Base-by-base conservation (phyloP, 2,329 filamentous ascomycete species). In the Ampelomyces quisqualis region DNA sequence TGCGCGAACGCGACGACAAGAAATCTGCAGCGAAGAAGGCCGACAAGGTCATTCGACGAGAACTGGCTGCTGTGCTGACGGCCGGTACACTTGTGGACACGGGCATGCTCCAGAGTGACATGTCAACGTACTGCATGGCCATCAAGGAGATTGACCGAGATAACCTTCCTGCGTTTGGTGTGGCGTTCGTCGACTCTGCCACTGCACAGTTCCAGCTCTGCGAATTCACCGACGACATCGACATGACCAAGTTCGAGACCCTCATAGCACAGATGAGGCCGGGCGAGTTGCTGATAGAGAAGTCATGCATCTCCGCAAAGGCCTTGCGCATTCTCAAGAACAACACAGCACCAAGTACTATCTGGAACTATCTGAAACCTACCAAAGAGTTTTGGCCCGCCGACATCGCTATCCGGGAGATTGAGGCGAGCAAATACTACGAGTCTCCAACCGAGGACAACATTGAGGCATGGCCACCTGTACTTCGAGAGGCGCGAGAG, bases 241-340 rank as follows among this genome's bases (percentile, higher is more conserved):
- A 97, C 58, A 79, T 96, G 70, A 98, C 93, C 43, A 95, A 90
- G 62, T 97, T 98, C 55, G 93, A 98, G 73, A 98, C 93, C 0
- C 86, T 98, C 49, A 84, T 98, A 24, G 93, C 93, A 11, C 93
- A 98, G 67, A 95, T 84, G 11, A 81, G 86, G 14, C 93, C 93
- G 0, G 85, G 88, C 34, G 93, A 98, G 68, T 72, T 98, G 30
- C 73, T 98, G 0, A 73, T 98, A 0, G 93, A 98, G 65, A 97
- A 70, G 68, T 86, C 84, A 0, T 84, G 77, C 19, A 75, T 97
- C 20, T 96, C 90, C 0, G 82, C 85, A n/a, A 95, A 93, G 64
- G 88, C 88, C 0, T 70, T 95, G 43, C 86, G 93, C 2, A 95
- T 98, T 29, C 74, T 98, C 53, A 98, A 97, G 72, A 97, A 95